Conservation (phyloP, 1,139 yeast genomes). For the Hyphopichia pseudoburtonii region DNA sequence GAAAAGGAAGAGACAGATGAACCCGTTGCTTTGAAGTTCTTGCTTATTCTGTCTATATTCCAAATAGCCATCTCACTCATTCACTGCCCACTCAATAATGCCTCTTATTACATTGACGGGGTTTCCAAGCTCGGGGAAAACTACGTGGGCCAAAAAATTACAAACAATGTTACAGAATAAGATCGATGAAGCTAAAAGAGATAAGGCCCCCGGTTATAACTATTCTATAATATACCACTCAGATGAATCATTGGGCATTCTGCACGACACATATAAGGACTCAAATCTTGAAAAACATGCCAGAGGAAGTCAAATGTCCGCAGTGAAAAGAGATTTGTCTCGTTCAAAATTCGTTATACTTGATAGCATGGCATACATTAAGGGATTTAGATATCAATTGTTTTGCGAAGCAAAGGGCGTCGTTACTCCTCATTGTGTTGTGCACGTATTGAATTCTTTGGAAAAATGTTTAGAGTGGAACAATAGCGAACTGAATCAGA, state of each 20-base stretch:
- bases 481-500: conserved; percentile 13
- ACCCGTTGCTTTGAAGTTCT: too few species aligned
- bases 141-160: conserved; percentile 66
- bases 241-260: conserved; percentile 76
- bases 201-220: conserved; percentile 48
- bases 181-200: conserved; percentile 38
- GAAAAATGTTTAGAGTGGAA: conserved; percentile 69
- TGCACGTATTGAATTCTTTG: conserved; percentile 72
- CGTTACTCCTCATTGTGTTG: conserved; percentile 78
- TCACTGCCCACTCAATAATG: too few species aligned
- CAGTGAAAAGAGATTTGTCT: conserved; percentile 78
- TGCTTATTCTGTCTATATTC: too few species aligned
- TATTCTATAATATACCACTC: conserved; percentile 66
- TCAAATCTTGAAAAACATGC: conserved; percentile 76
- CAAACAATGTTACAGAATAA: conserved; percentile 45
- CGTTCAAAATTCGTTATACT: conserved; percentile 72
- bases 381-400: conserved; percentile 92
- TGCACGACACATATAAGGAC: conserved; percentile 65
- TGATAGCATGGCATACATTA: conserved; percentile 86
- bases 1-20: background rate
- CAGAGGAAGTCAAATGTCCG: conserved; percentile 83
- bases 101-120: conserved; percentile 86
- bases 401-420: conserved; percentile 90
- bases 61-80: too few species aligned
- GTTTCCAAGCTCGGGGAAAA: conserved; percentile 81